Percentiles rank a stretch among this genome's conserved stretches.
Evolutionary conservation across 225 moss, liverwort and hornwort species (phyloP).

Genomic region (Bryoerythrophyllum caledonicum): DNA sequence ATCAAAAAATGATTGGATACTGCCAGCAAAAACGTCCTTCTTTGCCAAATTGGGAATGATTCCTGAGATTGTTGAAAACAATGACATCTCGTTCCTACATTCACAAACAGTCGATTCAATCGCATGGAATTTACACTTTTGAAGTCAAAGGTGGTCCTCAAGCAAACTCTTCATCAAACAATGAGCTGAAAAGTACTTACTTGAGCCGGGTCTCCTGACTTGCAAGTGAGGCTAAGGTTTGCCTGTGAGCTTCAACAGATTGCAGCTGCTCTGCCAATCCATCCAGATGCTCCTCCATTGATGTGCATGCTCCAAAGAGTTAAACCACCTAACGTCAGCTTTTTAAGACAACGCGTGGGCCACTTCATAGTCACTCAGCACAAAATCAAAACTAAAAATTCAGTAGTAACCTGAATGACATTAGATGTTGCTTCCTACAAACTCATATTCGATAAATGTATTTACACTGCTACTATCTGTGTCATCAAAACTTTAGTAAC

Average conservation of each 20-base stretch:
- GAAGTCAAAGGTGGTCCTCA: neutral
- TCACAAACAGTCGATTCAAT: neutral
- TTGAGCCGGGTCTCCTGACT: conserved; percentile 36
- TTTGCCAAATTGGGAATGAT: conserved; percentile 40
- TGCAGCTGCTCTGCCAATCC: conserved; percentile 41
- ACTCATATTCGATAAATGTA: neutral
- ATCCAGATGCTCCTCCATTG: conserved; percentile 43
- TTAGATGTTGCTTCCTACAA: neutral
- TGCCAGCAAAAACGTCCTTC: conserved; percentile 33
- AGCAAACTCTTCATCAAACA: neutral
- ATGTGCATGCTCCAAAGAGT: conserved; percentile 31
- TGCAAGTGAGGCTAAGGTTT: conserved; percentile 31
- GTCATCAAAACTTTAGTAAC: neutral
- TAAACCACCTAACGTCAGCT: conserved; percentile 13
- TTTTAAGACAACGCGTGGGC: neutral
- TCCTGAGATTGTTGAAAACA: conserved; percentile 36
- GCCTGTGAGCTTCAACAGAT: conserved; percentile 39
- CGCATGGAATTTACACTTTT: neutral
- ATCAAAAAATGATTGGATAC: conserved; percentile 24
- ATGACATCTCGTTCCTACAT: conserved; percentile 45
- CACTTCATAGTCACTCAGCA: neutral
- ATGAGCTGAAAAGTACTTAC: conserved; percentile 19
- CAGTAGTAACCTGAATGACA: neutral
- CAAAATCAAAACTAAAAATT: neutral
- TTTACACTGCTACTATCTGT: neutral